Percentiles rank a stretch among this genome's conserved stretches.
These are phyloP conservation scores for Pascua guehoae DNA, from an alignment of 1,284 basidiomycete genomes.

Conservation along the genomic window DNA sequence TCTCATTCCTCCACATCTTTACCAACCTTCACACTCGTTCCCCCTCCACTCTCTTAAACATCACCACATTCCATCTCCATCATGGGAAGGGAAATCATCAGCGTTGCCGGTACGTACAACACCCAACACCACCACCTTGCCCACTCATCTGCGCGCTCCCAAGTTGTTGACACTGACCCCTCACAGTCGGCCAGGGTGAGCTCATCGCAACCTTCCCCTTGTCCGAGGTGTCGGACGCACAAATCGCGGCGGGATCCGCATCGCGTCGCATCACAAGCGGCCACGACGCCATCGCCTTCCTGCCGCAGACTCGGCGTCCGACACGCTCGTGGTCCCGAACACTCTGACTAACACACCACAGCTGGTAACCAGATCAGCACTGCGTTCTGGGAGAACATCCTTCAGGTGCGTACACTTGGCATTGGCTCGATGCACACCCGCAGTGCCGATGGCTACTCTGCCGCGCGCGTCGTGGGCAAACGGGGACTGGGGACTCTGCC, in stretches of 20 bases:
- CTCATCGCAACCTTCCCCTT: not conserved
- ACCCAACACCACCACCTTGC: not conserved
- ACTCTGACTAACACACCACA: conserved; percentile 10
- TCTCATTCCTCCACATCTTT: not conserved
- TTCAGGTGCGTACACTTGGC: conserved; percentile 28
- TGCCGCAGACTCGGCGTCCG: not conserved
- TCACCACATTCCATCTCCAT: not conserved
- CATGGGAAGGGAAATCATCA: conserved; percentile 45
- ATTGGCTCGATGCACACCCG: too few species aligned
- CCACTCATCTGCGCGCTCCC: too few species aligned
- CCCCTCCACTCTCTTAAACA: not conserved
- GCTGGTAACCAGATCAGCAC: conserved; percentile 46
- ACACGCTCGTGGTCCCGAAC: not conserved
- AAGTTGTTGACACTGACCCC: conserved; percentile 8
- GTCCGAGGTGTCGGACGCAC: too few species aligned
- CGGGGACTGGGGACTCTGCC: not conserved
- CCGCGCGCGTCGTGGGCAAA: too few species aligned
- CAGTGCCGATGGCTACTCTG: too few species aligned
- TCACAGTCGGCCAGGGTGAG: conserved; percentile 27
- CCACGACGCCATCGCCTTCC: not conserved
- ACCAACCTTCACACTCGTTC: not conserved
- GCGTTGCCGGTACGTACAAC: conserved; percentile 33
- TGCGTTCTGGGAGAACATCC: conserved; percentile 48
- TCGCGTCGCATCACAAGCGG: not conserved
- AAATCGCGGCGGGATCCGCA: not conserved